Evolutionary conservation across 1,139 yeast genomes (phyloP), one percentile per base, ranked within the genome.

Genomic region (Diutina siamensis): DNA sequence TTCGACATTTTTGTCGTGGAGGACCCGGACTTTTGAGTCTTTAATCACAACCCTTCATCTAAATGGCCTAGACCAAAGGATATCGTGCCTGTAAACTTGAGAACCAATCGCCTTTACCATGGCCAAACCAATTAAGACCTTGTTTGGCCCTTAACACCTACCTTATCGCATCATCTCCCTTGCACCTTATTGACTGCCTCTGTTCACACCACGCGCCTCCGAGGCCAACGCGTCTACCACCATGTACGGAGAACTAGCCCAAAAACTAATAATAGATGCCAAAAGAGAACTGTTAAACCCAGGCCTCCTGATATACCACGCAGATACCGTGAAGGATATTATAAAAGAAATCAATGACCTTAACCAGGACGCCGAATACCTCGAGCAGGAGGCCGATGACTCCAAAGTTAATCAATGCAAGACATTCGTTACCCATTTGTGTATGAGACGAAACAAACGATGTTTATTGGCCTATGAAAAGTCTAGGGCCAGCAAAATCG

Each of bases 241-340:
- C 36, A 92, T 92, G 98, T 85, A 86, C 57, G 97, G 97, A 32
- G 97, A 89, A 55, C 58, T 76, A 3, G 96, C 94, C 1, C 76
- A 80, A 49, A 92, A 92, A 58, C 75, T 92, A 25, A 73, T 86
- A 2, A 69, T 80, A 38, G 97, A 92, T 51, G 94, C 97, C 13
- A 83, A 88, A 52, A 68, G 98, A 52, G 71, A 94, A 0, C 71
- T 73, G 49, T 75, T 76, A 42, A 66, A 92, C 40, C 81, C 82
- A 8, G 74, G 72, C 20, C 59, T 92, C 1, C 92, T 97, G 0
- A 62, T 77, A 9, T 88, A 81, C 59, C 88, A 83, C 52, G 77
- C 80, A 15, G 94, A 85, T 35, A 62, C 84, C n/a, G 81, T 89
- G 5, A 74, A 84, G 42, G 76, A 76, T 19, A 72, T 83, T 5